Base-by-base conservation (phyloP, 2,329 filamentous ascomycete genomes). In the Sarocladium oryzae region DNA sequence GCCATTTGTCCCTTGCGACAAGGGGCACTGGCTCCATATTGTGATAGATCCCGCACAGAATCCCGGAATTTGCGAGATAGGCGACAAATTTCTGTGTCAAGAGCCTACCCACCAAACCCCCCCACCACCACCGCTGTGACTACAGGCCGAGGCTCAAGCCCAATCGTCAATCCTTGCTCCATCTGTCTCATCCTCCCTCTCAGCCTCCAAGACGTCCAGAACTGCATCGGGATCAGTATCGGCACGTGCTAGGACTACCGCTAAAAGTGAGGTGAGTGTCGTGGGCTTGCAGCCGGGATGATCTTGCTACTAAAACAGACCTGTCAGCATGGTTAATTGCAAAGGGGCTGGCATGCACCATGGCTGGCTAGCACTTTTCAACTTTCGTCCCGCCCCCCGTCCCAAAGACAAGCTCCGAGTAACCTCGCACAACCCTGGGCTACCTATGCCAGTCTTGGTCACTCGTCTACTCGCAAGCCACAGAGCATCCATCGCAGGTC, bases 201-300 rank as follows among this genome's bases (percentile, higher is more conserved):
- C n/a, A n/a, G n/a, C n/a, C n/a, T n/a, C n/a, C n/a, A n/a, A n/a
- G n/a, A n/a, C n/a, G n/a, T n/a, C n/a, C n/a, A n/a, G n/a, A 20
- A 43, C 26, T 43, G 21, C 40, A 43, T 28, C 40, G 40, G 40
- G 21, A 28, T n/a, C 21, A n/a, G 40, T 43, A 9, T 9, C 40
- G 40, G 40, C 40, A 43, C 40, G 40, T 43, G 40, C n/a, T 43
- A 43, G 40, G 40, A 16, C 40, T 43, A 16, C 23, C 23, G 18
- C 37, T 15, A 23, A 20, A 20, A 23, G 16, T n/a, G n/a, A n/a
- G n/a, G n/a, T n/a, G n/a, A n/a, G n/a, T n/a, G n/a, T n/a, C n/a
- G n/a, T n/a, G n/a, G n/a, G n/a, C n/a, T n/a, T n/a, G n/a, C n/a
- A n/a, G n/a, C n/a, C n/a, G 40, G 20, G 40, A 28, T 43, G 40